phyloP scores from a whole-genome alignment of 2,329 filamentous ascomycete species.

The Madurella fahalii region DNA sequence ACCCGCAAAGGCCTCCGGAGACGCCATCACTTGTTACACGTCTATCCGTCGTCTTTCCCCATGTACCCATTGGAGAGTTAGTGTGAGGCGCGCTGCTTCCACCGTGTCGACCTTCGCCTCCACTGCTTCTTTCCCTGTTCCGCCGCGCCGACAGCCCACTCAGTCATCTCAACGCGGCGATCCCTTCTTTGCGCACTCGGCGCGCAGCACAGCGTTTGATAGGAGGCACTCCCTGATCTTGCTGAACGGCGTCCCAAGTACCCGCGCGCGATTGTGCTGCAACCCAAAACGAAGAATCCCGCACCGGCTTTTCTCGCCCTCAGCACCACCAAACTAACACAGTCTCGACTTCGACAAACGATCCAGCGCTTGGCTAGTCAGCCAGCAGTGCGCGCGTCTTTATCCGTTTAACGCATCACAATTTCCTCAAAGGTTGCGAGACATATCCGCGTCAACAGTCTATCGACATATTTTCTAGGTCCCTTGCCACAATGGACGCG shows the following conservation, averaged over 20 bases:
- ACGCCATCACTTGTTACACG: slow-evolving; percentile 13
- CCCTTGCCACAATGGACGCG: slow-evolving; percentile 35
- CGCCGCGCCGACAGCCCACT: not conserved
- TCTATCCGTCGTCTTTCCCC: slow-evolving; percentile 11
- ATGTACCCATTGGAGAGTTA: slow-evolving; percentile 15
- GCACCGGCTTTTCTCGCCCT: too few relatives aligned
- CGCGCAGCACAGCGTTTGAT: not conserved
- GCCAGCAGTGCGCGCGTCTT: not conserved
- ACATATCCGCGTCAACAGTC: slow-evolving; percentile 13
- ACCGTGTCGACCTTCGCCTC: slow-evolving; percentile 12
- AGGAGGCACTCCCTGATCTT: not conserved
- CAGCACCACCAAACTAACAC: too few relatives aligned
- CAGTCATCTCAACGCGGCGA: not conserved
- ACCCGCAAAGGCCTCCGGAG: slow-evolving; percentile 2
- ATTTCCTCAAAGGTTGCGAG: not conserved
- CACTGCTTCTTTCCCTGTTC: not conserved
- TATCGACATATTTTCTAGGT: slow-evolving; percentile 11
- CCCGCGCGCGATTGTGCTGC: too few relatives aligned
- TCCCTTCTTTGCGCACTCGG: not conserved
- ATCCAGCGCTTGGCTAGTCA: not conserved
- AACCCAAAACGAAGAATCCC: too few relatives aligned
- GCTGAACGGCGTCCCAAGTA: not conserved
- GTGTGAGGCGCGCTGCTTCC: slow-evolving; percentile 20
- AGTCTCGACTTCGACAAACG: too few relatives aligned
- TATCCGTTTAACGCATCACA: slow-evolving; percentile 1